phyloP scores from a whole-genome alignment of 257 asterid species.

The Plantago elongata region DNA sequence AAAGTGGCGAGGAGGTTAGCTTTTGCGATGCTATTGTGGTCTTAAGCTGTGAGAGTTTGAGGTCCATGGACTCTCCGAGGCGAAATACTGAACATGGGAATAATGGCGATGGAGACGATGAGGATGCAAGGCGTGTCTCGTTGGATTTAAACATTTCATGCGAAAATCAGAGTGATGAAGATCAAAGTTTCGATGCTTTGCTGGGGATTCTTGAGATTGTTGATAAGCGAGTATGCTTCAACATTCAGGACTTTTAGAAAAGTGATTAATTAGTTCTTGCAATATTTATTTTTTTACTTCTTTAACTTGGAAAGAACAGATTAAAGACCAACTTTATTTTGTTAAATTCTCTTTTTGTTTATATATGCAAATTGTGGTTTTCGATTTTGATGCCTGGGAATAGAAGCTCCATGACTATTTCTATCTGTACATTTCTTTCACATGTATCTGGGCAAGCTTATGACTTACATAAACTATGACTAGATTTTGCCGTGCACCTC shows the following conservation, averaged over 20 bases:
- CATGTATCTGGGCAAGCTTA: no score
- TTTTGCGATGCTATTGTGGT: slow-evolving; percentile 66
- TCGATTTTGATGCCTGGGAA: not conserved
- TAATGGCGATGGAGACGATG: slow-evolving; percentile 5
- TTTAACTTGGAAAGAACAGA: not conserved
- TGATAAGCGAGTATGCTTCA: slow-evolving; percentile 53
- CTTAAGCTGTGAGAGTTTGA: slow-evolving; percentile 46
- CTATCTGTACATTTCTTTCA: no score
- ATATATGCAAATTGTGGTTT: not conserved
- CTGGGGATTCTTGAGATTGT: slow-evolving; percentile 53
- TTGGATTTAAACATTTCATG: slow-evolving; percentile 60
- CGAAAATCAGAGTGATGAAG: slow-evolving; percentile 28
- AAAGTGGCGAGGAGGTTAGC: slow-evolving; percentile 46
- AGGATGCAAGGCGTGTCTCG: slow-evolving; percentile 23
- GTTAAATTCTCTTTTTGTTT: not conserved
- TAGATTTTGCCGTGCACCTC: no score
- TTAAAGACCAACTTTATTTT: not conserved
- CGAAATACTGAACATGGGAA: slow-evolving; percentile 16
- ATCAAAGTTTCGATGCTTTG: slow-evolving; percentile 33
- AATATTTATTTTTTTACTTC: not conserved
- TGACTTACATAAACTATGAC: no score
- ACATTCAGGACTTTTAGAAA: slow-evolving; percentile 20
- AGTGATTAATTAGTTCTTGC: not conserved
- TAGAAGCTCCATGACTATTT: no score
- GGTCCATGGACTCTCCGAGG: slow-evolving; percentile 53